Evolutionary conservation across 2,329 filamentous ascomycete genomes (phyloP).

Genomic region (Cadophora sp.): DNA sequence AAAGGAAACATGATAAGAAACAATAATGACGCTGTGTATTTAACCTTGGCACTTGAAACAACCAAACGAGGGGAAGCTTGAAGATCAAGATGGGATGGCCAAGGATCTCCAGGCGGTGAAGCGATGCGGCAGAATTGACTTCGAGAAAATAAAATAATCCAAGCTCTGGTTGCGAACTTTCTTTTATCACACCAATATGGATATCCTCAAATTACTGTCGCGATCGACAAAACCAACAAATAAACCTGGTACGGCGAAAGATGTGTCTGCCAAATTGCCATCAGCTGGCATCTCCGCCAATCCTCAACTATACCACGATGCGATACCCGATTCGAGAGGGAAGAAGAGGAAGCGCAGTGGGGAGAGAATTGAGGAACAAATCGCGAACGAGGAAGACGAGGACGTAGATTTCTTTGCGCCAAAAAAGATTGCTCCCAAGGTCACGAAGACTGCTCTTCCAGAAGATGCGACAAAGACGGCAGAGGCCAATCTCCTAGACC

Average conservation of each 20-base stretch:
- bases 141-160: neutral
- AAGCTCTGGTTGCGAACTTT: neutral
- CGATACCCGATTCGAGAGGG: slow-evolving; percentile 49
- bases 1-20: neutral
- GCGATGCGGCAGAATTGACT: neutral
- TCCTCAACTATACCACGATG: slow-evolving; percentile 73
- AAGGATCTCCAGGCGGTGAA: slow-evolving; percentile 14
- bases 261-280: slow-evolving; percentile 57
- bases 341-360: slow-evolving; percentile 63
- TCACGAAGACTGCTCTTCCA: slow-evolving; percentile 32
- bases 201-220: slow-evolving; percentile 76
- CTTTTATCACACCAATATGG: slow-evolving; percentile 44
- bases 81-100: neutral
- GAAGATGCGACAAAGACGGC: slow-evolving; percentile 23
- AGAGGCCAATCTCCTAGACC: slow-evolving; percentile 54
- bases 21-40: neutral
- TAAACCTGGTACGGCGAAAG: slow-evolving; percentile 44
- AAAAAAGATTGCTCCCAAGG: slow-evolving; percentile 44
- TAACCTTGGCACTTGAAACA: neutral
- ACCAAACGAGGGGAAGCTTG: slow-evolving; percentile 5
- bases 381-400: slow-evolving; percentile 42
- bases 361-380: slow-evolving; percentile 40
- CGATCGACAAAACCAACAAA: slow-evolving; percentile 65
- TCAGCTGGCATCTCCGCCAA: slow-evolving; percentile 69
- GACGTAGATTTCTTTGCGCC: slow-evolving; percentile 65